These are phyloP conservation scores for Myochromella boudieri DNA, from an alignment of 768 basidiomycete genomes.

Conservation along the genomic window DNA sequence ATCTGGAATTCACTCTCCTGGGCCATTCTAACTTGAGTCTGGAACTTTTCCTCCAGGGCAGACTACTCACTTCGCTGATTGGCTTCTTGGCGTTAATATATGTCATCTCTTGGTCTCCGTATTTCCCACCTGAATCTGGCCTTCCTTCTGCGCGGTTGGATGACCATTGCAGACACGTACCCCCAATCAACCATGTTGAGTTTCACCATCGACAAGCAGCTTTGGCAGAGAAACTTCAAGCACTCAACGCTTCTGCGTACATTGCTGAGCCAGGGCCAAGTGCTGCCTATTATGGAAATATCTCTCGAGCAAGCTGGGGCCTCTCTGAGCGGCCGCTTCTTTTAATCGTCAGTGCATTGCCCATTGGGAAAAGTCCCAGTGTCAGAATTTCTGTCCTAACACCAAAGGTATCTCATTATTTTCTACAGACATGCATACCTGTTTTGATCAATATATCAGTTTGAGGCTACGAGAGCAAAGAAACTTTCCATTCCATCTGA, in stretches of 20 bases:
- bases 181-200: slow-evolving; percentile 47
- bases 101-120: neutral
- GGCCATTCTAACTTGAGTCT: neutral
- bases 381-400: slow-evolving; percentile 64
- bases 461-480: slow-evolving; percentile 73
- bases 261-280: slow-evolving; percentile 79
- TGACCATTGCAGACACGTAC: slow-evolving; percentile 44
- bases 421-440: neutral
- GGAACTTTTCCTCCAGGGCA: neutral
- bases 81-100: neutral
- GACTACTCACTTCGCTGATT: neutral
- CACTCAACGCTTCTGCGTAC: slow-evolving; percentile 62
- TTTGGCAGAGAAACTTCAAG: slow-evolving; percentile 49
- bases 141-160: neutral
- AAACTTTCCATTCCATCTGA: slow-evolving; percentile 51
- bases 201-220: slow-evolving; percentile 52
- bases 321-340: slow-evolving; percentile 81
- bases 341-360: slow-evolving; percentile 55
- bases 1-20: neutral
- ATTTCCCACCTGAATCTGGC: neutral
- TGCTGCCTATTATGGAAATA: slow-evolving; percentile 71
- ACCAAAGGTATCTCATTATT: slow-evolving; percentile 41
- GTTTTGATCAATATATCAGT: slow-evolving; percentile 27
- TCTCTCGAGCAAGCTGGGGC: slow-evolving; percentile 60
- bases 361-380: slow-evolving; percentile 22